A percentile compares a stretch with the other conserved stretches of the same genome.
Evolutionary conservation across 441 rosid genomes (phyloP).

Genomic region (Adansonia madagascariensis): DNA sequence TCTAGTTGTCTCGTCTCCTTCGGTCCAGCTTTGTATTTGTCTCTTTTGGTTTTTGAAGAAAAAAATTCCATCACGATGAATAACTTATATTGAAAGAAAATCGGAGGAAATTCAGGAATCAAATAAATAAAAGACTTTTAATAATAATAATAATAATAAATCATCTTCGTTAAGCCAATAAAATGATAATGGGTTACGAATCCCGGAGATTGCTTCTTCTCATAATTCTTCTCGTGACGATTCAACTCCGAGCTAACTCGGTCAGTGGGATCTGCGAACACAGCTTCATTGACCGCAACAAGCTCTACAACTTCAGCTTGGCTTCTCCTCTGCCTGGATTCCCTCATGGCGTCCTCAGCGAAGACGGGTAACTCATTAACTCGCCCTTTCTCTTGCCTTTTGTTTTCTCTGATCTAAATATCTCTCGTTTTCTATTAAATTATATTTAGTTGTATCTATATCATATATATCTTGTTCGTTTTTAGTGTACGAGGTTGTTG

Average conservation of each 20-base stretch:
- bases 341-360: conserved; percentile 91
- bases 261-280: conserved; percentile 54
- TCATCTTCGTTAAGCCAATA: background rate
- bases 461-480: background rate
- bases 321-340: conserved; percentile 60
- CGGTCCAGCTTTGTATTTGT: background rate
- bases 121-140: background rate
- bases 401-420: conserved; percentile 32
- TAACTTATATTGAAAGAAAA: background rate
- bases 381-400: conserved; percentile 8
- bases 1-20: background rate
- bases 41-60: background rate
- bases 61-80: background rate
- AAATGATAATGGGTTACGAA: conserved; percentile 31
- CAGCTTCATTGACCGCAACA: conserved; percentile 50
- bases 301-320: conserved; percentile 69
- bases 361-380: conserved; percentile 74
- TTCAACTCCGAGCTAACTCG: conserved; percentile 43
- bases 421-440: conserved; percentile 12
- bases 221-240: conserved; percentile 36
- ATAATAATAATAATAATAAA: too few relatives aligned
- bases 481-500: conserved; percentile 11
- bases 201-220: conserved; percentile 38
- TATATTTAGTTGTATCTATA: conserved; percentile 1
- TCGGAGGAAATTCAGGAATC: background rate